A percentile compares a stretch with the other conserved stretches of the same genome.
Evolutionary conservation across 2,329 filamentous ascomycete genomes (phyloP).

Genomic region (Botryotinia globosa): DNA sequence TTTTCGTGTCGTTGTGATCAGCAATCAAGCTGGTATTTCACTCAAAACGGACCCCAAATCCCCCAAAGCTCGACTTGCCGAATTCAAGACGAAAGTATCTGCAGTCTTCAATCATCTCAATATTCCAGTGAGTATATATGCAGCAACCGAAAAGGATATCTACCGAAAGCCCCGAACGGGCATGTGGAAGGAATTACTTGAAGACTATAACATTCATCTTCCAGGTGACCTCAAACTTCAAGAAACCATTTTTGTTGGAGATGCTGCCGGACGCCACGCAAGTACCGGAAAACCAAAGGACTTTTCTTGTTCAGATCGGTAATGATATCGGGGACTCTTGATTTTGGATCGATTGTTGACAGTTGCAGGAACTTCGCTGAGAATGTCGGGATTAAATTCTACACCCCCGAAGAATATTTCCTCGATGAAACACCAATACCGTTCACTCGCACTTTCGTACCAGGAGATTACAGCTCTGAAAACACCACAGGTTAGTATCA

Average conservation of each 20-base stretch:
- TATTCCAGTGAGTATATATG: slow-evolving; percentile 77
- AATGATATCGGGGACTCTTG: slow-evolving; percentile 11
- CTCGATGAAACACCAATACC: slow-evolving; percentile 62
- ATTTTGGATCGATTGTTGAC: slow-evolving; percentile 22
- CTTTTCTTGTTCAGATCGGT: slow-evolving; percentile 61
- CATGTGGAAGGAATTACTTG: slow-evolving; percentile 75
- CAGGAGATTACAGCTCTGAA: slow-evolving; percentile 52
- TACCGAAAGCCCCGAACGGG: slow-evolving; percentile 84
- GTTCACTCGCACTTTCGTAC: slow-evolving; percentile 70
- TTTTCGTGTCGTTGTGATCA: slow-evolving; percentile 75
- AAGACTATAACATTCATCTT: slow-evolving; percentile 46
- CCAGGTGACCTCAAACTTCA: slow-evolving; percentile 61
- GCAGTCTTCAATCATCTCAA: slow-evolving; percentile 69
- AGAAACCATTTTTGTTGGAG: slow-evolving; percentile 81
- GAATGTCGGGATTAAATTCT: slow-evolving; percentile 77
- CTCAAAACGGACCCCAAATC: slow-evolving; percentile 71
- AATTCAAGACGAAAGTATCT: slow-evolving; percentile 80
- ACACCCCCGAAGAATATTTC: slow-evolving; percentile 92
- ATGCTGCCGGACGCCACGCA: slow-evolving; percentile 67
- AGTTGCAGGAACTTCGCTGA: slow-evolving; percentile 70
- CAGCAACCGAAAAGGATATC: slow-evolving; percentile 76
- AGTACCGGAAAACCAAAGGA: slow-evolving; percentile 50
- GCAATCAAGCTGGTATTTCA: slow-evolving; percentile 83
- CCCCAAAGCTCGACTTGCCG: slow-evolving; percentile 62
- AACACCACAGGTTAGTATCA: slow-evolving; percentile 28